Base-by-base conservation (phyloP, 257 asterid species). In the Lantana camara region DNA sequence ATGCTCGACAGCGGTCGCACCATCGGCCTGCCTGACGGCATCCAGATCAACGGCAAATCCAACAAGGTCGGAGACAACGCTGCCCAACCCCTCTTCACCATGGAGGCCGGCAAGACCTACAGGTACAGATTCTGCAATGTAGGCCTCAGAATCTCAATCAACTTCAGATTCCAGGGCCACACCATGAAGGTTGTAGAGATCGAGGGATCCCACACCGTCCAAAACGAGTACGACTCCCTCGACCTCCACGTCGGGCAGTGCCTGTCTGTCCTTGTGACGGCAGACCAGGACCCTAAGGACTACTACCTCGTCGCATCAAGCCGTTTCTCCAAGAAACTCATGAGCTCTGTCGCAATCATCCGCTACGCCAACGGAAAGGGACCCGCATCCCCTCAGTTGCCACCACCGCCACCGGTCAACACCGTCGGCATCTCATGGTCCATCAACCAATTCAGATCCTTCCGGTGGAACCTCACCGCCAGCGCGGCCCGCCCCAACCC, bases 201-300 rank as follows among this genome's bases (percentile, higher is more conserved):
- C 67, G 88, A 82, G 45, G 88, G 88, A 5, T 79, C 88, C 1
- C 88, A 82, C 65, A 79, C 83, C 0, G 73, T 79, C 19, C 88
- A 82, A 9, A 79, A 76, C 21, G 40, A 54, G 0, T 82, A 79
- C 9, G 83, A 79, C 15, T 71, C 88, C 0, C 77, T 82, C 13
- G 88, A 82, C 41, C 3, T 82, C 24, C 88, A 82, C 1, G 88
- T 79, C 11, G 85, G 88, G 0, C 88, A 82, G 32, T 82, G 88
- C 57, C 24, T 79, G 46, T 76, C 85, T 0, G 79, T 79, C 14
- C 54, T 79, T 64, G 85, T 82, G 47, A 76, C 72, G 0, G 85
- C 88, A 7, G 30, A 82, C 59, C 70, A 82, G 29, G 72, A 50
- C 9, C 79, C 88, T 0, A 79, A 74, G 60, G 85, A 82, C 60